Base-by-base conservation (phyloP, 2,329 filamentous ascomycete species). In the Pyrenochaeta sp. region DNA sequence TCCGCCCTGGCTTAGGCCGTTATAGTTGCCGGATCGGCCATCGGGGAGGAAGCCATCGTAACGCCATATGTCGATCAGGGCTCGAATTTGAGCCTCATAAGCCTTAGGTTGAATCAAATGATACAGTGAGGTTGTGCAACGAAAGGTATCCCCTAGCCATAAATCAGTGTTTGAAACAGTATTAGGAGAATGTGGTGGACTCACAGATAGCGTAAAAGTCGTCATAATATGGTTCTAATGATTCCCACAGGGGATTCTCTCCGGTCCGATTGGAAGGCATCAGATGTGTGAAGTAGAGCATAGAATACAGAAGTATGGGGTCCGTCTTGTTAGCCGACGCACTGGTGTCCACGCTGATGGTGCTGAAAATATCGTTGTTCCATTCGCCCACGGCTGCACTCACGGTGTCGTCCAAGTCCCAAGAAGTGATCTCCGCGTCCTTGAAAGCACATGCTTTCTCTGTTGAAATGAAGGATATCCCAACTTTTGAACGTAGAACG, bases 31-130 rank as follows among this genome's bases (percentile, higher is more conserved):
- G 17, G 67, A 72, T 23, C 88, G 83, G 47, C 88, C 91, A 67
- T 92, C 90, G 0, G 90, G 90, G 1, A 92, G 74, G 76, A 85
- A 91, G 0, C 89, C 90, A 62, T 89, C 82, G 58, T 89, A 49
- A 47, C 66, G 73, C 59, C 69, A 74, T 49, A 85, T 89, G 48
- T 90, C 88, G 23, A 91, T 85, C 36, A 91, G 75, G 30, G 85
- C 87, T 12, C 87, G 81, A n/a, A 91, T 79, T 85, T 91, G 90
- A 31, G 83, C 75, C 0, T 86, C 82, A 23, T 90, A 85, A 1
- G 87, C 83, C 0, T 76, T 60, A 0, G 89, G 87, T 56, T 91
- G 87, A 0, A 88, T 69, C n/a, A 91, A 77, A 85, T 87, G 45
- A 84, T 70, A 75, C 3, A 75, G 42, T 1, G 66, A 70, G 1